Percentiles rank a stretch among this genome's conserved stretches.
These are phyloP conservation scores for Aspergillus sp. DNA, from an alignment of 2,329 filamentous ascomycete genomes.

Conservation along the genomic window DNA sequence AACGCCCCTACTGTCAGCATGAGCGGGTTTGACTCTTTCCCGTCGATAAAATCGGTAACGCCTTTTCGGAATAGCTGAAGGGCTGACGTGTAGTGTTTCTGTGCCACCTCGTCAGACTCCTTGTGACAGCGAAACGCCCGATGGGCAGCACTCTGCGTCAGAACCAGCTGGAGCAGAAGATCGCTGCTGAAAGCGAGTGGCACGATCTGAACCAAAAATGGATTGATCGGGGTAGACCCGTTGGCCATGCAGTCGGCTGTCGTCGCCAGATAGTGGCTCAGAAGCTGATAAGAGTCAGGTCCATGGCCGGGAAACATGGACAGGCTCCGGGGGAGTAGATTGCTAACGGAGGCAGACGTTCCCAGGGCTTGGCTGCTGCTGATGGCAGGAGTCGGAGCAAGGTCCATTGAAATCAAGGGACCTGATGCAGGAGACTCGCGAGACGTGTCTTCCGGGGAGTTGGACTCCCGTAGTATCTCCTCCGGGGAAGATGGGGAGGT, in stretches of 20 bases:
- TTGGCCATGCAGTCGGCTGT: slow-evolving; percentile 53
- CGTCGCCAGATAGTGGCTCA: slow-evolving; percentile 49
- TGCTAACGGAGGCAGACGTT: slow-evolving; percentile 16
- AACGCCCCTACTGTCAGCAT: slow-evolving; percentile 49
- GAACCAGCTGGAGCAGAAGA: slow-evolving; percentile 49
- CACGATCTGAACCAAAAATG: slow-evolving; percentile 50
- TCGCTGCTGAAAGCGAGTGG: slow-evolving; percentile 51
- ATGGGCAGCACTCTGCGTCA: slow-evolving; percentile 45
- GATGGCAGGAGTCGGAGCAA: background rate
- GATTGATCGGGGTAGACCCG: slow-evolving; percentile 50
- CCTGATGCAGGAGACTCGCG: background rate
- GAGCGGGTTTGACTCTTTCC: slow-evolving; percentile 36
- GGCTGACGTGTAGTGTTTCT: slow-evolving; percentile 33
- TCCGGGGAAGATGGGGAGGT: background rate
- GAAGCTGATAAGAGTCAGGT: slow-evolving; percentile 38
- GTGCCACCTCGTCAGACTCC: slow-evolving; percentile 32
- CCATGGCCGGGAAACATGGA: slow-evolving; percentile 34
- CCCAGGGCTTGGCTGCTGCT: background rate
- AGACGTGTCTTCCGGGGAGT: background rate
- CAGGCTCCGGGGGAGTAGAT: slow-evolving; percentile 26
- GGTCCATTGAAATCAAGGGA: background rate
- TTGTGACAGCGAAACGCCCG: slow-evolving; percentile 33
- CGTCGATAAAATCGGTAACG: slow-evolving; percentile 34
- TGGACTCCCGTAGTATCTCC: background rate
- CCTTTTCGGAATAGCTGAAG: slow-evolving; percentile 31